Percentiles rank a stretch among this genome's conserved stretches.
Conservation (phyloP, 2,329 filamentous ascomycete species). For the Ceratocystis huliohia region DNA sequence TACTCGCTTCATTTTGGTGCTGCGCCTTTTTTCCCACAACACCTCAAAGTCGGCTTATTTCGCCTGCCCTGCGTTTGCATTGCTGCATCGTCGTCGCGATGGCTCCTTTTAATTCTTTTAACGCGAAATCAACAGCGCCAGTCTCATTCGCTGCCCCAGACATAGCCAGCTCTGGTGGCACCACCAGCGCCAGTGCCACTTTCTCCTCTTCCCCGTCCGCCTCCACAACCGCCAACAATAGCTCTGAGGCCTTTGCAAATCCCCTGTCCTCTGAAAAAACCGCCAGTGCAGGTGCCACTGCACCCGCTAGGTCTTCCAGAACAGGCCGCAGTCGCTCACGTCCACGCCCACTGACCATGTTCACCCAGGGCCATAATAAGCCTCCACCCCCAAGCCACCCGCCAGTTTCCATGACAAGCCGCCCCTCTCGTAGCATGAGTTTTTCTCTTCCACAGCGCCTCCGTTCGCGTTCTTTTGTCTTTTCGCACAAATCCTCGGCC, state of each 20-base stretch:
- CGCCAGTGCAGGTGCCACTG: background rate
- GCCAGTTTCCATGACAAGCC: slow-evolving; percentile 14
- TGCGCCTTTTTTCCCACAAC: background rate
- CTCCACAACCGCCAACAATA: background rate
- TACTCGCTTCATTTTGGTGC: background rate
- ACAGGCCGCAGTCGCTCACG: slow-evolving; percentile 13
- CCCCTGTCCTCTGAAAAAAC: background rate
- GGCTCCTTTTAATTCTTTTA: slow-evolving; percentile 1
- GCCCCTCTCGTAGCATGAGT: slow-evolving; percentile 34
- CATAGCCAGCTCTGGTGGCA: background rate
- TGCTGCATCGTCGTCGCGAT: background rate
- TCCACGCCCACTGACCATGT: slow-evolving; percentile 15
- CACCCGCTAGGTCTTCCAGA: background rate
- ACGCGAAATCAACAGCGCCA: background rate
- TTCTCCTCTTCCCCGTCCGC: background rate
- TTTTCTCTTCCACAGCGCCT: slow-evolving; percentile 37
- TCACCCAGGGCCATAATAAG: slow-evolving; percentile 8
- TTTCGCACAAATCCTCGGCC: slow-evolving; percentile 28
- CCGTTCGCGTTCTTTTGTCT: slow-evolving; percentile 34
- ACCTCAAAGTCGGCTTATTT: background rate
- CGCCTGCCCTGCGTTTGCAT: background rate
- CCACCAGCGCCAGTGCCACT: background rate
- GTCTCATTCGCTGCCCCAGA: background rate
- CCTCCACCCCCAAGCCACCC: slow-evolving; percentile 4
- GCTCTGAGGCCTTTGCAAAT: background rate